Evolutionary conservation across 2,329 filamentous ascomycete genomes (phyloP), one percentile per base, ranked within the genome.

Genomic region (Cercospora sesami): DNA sequence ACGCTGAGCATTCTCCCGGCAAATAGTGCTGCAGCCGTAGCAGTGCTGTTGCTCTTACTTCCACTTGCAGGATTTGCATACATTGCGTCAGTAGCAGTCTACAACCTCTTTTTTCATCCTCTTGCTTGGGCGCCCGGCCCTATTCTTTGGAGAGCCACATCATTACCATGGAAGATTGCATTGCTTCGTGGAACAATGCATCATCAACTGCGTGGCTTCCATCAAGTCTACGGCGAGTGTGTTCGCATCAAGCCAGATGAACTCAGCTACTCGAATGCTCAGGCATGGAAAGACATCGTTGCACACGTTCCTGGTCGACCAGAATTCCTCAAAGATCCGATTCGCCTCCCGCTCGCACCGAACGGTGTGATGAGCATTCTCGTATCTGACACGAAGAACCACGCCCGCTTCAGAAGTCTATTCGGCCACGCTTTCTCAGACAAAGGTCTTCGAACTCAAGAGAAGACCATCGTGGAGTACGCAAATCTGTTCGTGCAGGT

Each of bases 161-260:
- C 42, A 8, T 8, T 48, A 23, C 42, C 42, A 48, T 51, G 21
- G 66, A 68, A 31, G 60, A 63, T 51, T 63, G 59, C 59, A 31
- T 36, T 16, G 18, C 31, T 64, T 21, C 60, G 64, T 21, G 71
- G 71, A 21, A 66, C 51, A 12, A 42, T 70, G 21, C 61, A 48
- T 4, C 51, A 53, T 28, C 57, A 65, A 8, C 36, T 72, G 28
- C 39, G 64, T 33, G 26, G 64, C 8, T 68, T 81, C 4, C 80
- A 82, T 70, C 65, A 73, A 4, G 64, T 72, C 30, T 81, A 81
- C 70, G 83, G 83, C 8, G 75, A 77, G 0, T 76, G 83, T n/a
- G 81, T 85, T 5, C 80, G 84, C 10, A 75, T 84, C 48, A 79
- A 78, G 5, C 83, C 83, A 1, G 78, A 82, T 65, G 82, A 84